These are phyloP conservation scores for Yamadazyma conglobata DNA, from an alignment of 1,139 yeast species.

Conservation along the genomic window DNA sequence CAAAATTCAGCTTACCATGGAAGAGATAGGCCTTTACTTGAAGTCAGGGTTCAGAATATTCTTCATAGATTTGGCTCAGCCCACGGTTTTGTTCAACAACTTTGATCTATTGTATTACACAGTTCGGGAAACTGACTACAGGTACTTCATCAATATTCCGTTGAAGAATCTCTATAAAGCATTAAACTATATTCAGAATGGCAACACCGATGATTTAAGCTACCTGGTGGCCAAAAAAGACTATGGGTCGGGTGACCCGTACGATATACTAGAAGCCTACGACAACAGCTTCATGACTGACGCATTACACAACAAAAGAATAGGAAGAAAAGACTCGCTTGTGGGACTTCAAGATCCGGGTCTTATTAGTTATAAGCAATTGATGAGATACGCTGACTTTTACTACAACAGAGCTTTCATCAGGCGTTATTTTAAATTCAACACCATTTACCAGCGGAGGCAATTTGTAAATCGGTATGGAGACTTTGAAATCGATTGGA, in stretches of 20 bases:
- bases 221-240: constrained; percentile 12
- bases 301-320: constrained; percentile 9
- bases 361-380: constrained; percentile 15
- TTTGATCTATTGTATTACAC: constrained; percentile 42
- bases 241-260: constrained; percentile 37
- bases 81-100: constrained; percentile 41
- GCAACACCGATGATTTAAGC: constrained; percentile 18
- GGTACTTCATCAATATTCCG: constrained; percentile 41
- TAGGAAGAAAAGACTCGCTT: constrained; percentile 9
- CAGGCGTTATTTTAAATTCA: constrained; percentile 42
- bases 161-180: constrained; percentile 44
- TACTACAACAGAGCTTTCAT: constrained; percentile 35
- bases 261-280: constrained; percentile 20
- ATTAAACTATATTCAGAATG: constrained; percentile 33
- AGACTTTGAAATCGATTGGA: constrained; percentile 37
- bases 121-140: constrained; percentile 40
- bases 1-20: constrained; percentile 48
- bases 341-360: constrained; percentile 10
- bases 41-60: constrained; percentile 58
- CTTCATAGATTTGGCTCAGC: constrained; percentile 52
- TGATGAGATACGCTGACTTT: constrained; percentile 29
- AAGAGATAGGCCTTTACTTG: constrained; percentile 55
- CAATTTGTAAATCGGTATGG: constrained; percentile 47
- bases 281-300: constrained; percentile 19
- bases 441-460: constrained; percentile 45